A percentile compares a stretch with the other conserved stretches of the same genome.
Evolutionary conservation across 805 yeast genomes (phyloP).

Genomic region (Pichia thaimueangensis): DNA sequence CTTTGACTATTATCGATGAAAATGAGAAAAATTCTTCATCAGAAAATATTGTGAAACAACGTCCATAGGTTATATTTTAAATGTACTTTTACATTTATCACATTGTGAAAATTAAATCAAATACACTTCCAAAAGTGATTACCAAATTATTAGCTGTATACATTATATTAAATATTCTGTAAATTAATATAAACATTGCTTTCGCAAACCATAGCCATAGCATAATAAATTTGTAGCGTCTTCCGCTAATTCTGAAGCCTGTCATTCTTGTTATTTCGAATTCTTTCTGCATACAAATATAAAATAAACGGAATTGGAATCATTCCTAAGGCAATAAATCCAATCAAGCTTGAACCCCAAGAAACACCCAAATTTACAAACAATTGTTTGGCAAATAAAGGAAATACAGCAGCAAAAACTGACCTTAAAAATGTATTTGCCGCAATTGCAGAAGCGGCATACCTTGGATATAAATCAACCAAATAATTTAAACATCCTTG

Average conservation of each 20-base stretch:
- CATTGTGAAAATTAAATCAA: not conserved
- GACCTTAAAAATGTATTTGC: constrained; percentile 64
- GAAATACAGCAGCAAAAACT: constrained; percentile 62
- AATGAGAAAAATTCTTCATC: not conserved
- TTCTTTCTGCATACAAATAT: constrained; percentile 44
- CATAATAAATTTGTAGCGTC: not conserved
- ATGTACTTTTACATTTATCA: not conserved
- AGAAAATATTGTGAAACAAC: not conserved
- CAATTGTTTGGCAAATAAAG: constrained; percentile 56
- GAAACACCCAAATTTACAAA: constrained; percentile 53
- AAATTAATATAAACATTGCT: not conserved
- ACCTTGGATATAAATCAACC: constrained; percentile 63
- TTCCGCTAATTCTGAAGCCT: not conserved
- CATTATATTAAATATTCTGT: not conserved
- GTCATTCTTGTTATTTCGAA: constrained; percentile 14
- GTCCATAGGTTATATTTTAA: not conserved
- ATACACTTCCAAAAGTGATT: not conserved
- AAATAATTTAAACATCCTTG: constrained; percentile 62
- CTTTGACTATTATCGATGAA: not conserved
- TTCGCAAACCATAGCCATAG: not conserved
- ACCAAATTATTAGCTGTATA: not conserved
- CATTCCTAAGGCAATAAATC: constrained; percentile 47
- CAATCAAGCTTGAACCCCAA: constrained; percentile 67
- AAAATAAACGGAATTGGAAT: constrained; percentile 62
- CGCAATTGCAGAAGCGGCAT: constrained; percentile 50